These are phyloP conservation scores for Obba rivulosa DNA, from an alignment of 768 basidiomycete species.

Conservation along the genomic window DNA sequence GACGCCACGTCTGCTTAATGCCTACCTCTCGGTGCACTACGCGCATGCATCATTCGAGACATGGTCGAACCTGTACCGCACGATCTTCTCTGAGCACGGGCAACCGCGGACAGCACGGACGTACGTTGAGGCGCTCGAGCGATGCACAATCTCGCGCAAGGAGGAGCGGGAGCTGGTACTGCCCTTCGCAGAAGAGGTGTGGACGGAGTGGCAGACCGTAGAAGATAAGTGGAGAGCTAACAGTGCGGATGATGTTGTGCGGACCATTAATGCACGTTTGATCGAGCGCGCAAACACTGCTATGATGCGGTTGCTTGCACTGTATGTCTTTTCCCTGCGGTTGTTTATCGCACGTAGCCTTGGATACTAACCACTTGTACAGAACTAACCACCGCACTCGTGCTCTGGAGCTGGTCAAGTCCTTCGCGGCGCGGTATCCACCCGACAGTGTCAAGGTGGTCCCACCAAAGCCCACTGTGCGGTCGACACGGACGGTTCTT, in stretches of 20 bases:
- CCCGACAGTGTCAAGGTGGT: conserved; percentile 36
- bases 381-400: conserved; percentile 47
- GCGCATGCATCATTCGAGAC: conserved; percentile 46
- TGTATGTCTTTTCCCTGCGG: conserved; percentile 40
- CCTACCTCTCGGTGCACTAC: conserved; percentile 78
- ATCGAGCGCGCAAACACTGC: conserved; percentile 67
- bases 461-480: conserved; percentile 40
- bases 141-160: conserved; percentile 42
- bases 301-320: conserved; percentile 57
- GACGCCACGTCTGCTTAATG: conserved; percentile 62
- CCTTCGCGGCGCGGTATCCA: conserved; percentile 63
- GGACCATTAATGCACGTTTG: conserved; percentile 32
- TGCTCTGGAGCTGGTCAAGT: conserved; percentile 51
- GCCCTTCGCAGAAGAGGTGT: conserved; percentile 55
- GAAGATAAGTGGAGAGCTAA: conserved; percentile 35
- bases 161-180: conserved; percentile 45
- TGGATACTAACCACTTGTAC: conserved; percentile 1
- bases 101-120: conserved; percentile 47
- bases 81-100: conserved; percentile 38
- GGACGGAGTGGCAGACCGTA: conserved; percentile 54
- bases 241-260: conserved; percentile 23
- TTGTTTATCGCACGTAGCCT: neutral
- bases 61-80: conserved; percentile 43
- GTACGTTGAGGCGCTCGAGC: conserved; percentile 64
- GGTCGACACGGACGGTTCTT: conserved; percentile 56